Evolutionary conservation across 2,329 filamentous ascomycete species (phyloP), one percentile per base, ranked within the genome.

Genomic region (Cryphonectria naterciae): DNA sequence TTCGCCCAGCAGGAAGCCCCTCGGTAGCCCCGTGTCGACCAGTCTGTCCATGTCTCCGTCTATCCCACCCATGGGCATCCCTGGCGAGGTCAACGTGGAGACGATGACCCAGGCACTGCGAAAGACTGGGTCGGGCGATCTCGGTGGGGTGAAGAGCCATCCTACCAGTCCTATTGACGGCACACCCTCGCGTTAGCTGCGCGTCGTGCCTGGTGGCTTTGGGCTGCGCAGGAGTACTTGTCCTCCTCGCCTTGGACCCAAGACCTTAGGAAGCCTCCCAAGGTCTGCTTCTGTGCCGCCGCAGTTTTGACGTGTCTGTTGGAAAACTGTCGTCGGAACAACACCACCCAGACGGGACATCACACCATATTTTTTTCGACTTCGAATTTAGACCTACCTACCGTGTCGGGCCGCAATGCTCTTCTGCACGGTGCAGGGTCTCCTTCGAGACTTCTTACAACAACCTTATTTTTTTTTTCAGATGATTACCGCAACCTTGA

Each of bases 71-170:
- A 52, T 71, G 39, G 69, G 71, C 17, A 52, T 69, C 32, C 64
- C 60, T 28, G 88, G 90, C 37, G 95, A 97, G 73, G 83, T 98
- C 72, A 94, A 92, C 71, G 92, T 98, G 74, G 94, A 98, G 84
- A 98, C 95, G 4, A 97, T 98, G 95, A 88, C 91, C 67, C 94
- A 98, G 81, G 95, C 94, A 22, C 84, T 98, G 77, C 87, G 93
- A 78, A 91, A 93, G 80, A 97, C 94, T 19, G 93, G 91, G 61
- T 97, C 94, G 80, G 89, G 92, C 25, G 95, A 98, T 78, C 82
- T 98, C 70, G 84, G 85, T 74, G 83, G 81, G 64, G 78, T 85
- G 64, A 83, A 86, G 72, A 91, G 89, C 80, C 81, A 84, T 67
- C 88, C 89, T 4, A 81, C 85, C 46, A 91, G 89, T 76, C 89